These are phyloP conservation scores for Amaranthus palmeri DNA, from an alignment of 148 eudicot genomes.

Conservation along the genomic window DNA sequence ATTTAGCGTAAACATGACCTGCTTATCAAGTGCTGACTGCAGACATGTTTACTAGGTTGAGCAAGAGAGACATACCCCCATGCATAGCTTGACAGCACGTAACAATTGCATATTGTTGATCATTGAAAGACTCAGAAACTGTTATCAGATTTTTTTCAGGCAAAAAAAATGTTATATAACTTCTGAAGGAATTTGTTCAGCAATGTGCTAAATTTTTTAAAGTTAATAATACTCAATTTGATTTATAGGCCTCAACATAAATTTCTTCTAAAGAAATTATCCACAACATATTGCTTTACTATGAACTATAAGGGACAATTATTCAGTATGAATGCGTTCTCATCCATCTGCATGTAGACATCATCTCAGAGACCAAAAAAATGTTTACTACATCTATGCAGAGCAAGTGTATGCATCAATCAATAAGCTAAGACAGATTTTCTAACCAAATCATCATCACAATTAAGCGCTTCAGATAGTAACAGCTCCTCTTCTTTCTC, in stretches of 20 bases:
- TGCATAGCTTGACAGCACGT: neutral
- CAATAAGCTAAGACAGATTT: neutral
- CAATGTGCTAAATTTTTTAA: neutral
- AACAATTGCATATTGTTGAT: neutral
- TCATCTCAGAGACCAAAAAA: slow-evolving; percentile 2
- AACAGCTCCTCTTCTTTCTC: slow-evolving; percentile 38
- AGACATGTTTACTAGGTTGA: neutral
- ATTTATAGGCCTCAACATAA: neutral
- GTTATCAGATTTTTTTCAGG: neutral
- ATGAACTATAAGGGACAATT: too few species aligned
- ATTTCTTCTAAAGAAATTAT: neutral
- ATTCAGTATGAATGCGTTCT: neutral
- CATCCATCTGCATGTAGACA: slow-evolving; percentile 6
- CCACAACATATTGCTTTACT: neutral
- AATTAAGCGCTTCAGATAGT: slow-evolving; percentile 39
- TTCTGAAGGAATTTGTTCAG: neutral
- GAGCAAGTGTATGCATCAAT: neutral
- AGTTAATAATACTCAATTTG: neutral
- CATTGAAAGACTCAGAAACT: neutral
- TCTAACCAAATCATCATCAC: slow-evolving; percentile 47
- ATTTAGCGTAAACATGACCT: slow-evolving; percentile 2
- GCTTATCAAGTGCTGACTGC: neutral
- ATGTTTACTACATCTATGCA: neutral
- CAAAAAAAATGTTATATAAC: neutral
- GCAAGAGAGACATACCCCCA: neutral